A percentile compares a stretch with the other conserved stretches of the same genome.
Conservation (phyloP, 306 rosid species). For the Cucumis hystrix region DNA sequence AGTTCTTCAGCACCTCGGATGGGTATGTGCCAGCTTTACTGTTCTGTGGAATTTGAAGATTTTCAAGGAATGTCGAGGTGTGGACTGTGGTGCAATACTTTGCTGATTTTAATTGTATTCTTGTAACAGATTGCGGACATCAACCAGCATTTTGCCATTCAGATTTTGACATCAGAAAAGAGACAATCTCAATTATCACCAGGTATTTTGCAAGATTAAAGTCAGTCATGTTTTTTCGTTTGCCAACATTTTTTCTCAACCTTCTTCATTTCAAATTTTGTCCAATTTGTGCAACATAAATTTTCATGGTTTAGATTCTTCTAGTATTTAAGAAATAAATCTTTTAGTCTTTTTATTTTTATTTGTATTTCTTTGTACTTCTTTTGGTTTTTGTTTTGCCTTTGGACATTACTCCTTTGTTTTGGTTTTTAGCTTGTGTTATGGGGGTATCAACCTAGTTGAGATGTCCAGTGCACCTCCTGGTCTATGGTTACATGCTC, state of each 20-base stretch:
- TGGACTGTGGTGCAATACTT: background rate
- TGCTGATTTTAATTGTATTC: slow-evolving; percentile 9
- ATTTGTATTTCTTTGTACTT: too few species aligned
- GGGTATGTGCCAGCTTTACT: slow-evolving; percentile 39
- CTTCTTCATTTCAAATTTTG: background rate
- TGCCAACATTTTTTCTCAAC: background rate
- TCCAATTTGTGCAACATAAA: background rate
- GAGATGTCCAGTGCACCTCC: too few species aligned
- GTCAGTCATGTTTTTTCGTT: slow-evolving; percentile 2
- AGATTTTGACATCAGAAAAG: slow-evolving; percentile 64
- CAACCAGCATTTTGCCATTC: slow-evolving; percentile 70
- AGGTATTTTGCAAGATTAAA: slow-evolving; percentile 38
- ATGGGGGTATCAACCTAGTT: too few species aligned
- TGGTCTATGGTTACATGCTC: too few species aligned
- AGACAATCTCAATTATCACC: slow-evolving; percentile 65
- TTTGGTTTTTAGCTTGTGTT: too few species aligned
- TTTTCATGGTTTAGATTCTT: background rate
- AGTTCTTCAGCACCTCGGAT: slow-evolving; percentile 92
- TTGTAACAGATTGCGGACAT: slow-evolving; percentile 71
- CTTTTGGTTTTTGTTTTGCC: too few species aligned
- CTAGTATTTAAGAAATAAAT: background rate
- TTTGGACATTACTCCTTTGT: too few species aligned
- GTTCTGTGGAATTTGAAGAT: background rate
- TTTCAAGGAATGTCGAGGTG: slow-evolving; percentile 4
- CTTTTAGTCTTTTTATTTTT: background rate